These are phyloP conservation scores for Capronia americana DNA, from an alignment of 2,329 filamentous ascomycete genomes.

Conservation along the genomic window DNA sequence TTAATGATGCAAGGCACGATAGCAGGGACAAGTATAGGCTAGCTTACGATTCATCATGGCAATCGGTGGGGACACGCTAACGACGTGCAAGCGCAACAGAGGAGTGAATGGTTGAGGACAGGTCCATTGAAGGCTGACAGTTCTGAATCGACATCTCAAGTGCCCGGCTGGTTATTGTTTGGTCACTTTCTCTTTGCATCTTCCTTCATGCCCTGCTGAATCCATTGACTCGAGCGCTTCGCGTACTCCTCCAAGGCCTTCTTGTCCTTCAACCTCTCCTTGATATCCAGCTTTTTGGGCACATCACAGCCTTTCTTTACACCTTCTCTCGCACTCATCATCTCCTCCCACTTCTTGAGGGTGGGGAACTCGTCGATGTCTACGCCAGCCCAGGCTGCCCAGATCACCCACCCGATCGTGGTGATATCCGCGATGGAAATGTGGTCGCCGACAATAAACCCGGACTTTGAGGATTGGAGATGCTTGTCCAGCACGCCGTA, in stretches of 20 bases:
- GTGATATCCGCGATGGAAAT: constrained; percentile 72
- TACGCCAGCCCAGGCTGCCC: constrained; percentile 65
- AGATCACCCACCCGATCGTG: constrained; percentile 77
- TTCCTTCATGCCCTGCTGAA: constrained; percentile 38
- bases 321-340: constrained; percentile 70
- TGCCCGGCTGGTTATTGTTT: not conserved
- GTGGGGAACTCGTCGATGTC: constrained; percentile 77
- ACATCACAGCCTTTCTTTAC: constrained; percentile 79
- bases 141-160: not conserved
- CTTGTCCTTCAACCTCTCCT: constrained; percentile 61
- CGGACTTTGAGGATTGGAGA: constrained; percentile 59
- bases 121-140: not conserved
- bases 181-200: constrained; percentile 35
- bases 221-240: constrained; percentile 39
- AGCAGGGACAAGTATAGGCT: not conserved
- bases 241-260: constrained; percentile 55
- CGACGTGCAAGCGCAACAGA: not conserved
- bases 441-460: constrained; percentile 59
- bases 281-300: constrained; percentile 67
- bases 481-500: constrained; percentile 79
- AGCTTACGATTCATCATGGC: not conserved
- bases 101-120: not conserved
- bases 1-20: constrained; percentile 1
- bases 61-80: not conserved
- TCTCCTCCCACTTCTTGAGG: constrained; percentile 77